Base-by-base conservation (phyloP, 306 rosid species). In the Spatholobus suberectus region DNA sequence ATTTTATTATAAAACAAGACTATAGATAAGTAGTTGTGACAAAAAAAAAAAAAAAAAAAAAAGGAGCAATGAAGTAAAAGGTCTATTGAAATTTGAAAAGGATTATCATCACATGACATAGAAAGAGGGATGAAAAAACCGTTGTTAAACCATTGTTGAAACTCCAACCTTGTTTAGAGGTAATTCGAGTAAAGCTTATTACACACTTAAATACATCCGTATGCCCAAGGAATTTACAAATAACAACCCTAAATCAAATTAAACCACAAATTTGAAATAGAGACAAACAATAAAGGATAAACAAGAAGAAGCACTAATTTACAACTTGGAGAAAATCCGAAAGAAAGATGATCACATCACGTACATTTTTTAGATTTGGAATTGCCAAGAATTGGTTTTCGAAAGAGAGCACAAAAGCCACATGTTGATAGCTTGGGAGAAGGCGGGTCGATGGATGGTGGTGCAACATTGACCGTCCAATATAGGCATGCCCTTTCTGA, bases 391-490 rank as follows among this genome's bases (percentile, higher is more conserved):
- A 57, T 55, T 10, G 91, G 82, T 83, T 90, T 89, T 0, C 88
- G 88, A 37, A 90, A 89, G 6, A 91, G n/a, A 58, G 85, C 87
- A 57, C 98, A 93, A 12, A 90, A 13, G 21, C 89, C 89, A 75
- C 97, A 92, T 2, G 88, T 78, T 6, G 89, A 20, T n/a, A 90
- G 77, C 83, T 90, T 92, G 0, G 98, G 98, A 82, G 98, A 90
- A 40, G 97, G 92, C 5, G 98, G 98, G 83, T 94, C 98, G 40
- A 5, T 55, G 41, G 83, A 15, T 2, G 87, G 73, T 23, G 91
- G 61, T 18, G 85, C 76, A 72, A 63, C 82, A 86, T 78, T 88
- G 78, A 81, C 88, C 73, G 86, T 77, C 84, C 81, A 73, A 49
- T 61, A 80, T 0, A 76, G 77, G 2, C 26, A 9, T 21, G 76